These are phyloP conservation scores for Trametes cinnabarina DNA, from an alignment of 768 basidiomycete genomes.

Conservation along the genomic window DNA sequence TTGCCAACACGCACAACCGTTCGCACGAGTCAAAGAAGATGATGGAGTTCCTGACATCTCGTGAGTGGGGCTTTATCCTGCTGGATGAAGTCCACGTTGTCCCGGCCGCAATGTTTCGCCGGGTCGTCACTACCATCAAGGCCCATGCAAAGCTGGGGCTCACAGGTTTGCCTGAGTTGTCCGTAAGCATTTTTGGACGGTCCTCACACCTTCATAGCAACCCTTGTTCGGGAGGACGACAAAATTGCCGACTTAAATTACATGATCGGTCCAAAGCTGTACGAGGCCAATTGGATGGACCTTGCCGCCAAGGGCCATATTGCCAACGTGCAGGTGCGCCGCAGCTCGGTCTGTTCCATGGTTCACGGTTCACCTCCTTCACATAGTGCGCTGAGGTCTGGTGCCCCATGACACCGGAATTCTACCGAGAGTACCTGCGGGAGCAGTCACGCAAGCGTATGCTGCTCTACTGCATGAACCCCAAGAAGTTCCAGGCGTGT, in stretches of 20 bases:
- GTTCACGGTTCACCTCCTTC: not conserved
- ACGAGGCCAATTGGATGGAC: slow-evolving; percentile 99
- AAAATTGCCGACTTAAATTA: slow-evolving; percentile 98
- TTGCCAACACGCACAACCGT: slow-evolving; percentile 95
- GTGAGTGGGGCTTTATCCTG: slow-evolving; percentile 98
- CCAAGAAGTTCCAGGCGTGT: slow-evolving; percentile 98
- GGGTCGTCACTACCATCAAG: slow-evolving; percentile 97
- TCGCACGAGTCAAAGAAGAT: slow-evolving; percentile 99
- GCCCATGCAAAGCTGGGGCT: slow-evolving; percentile 97
- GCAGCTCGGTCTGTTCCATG: not conserved
- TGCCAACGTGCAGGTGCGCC: slow-evolving; percentile 93
- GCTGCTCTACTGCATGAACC: slow-evolving; percentile 99
- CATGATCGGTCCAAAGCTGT: slow-evolving; percentile 98
- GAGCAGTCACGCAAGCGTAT: slow-evolving; percentile 92
- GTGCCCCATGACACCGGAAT: slow-evolving; percentile 99
- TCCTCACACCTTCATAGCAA: slow-evolving; percentile 53
- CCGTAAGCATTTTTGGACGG: not conserved
- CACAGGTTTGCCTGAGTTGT: slow-evolving; percentile 59
- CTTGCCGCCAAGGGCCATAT: slow-evolving; percentile 99
- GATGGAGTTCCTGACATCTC: slow-evolving; percentile 99
- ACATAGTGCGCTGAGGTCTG: slow-evolving; percentile 96
- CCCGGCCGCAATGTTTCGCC: slow-evolving; percentile 96
- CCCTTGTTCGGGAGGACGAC: slow-evolving; percentile 97
- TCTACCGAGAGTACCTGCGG: slow-evolving; percentile 94
- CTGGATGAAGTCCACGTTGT: slow-evolving; percentile 99